Conservation (phyloP, 2,329 filamentous ascomycete genomes). For the Proliferodiscus dingleyae region DNA sequence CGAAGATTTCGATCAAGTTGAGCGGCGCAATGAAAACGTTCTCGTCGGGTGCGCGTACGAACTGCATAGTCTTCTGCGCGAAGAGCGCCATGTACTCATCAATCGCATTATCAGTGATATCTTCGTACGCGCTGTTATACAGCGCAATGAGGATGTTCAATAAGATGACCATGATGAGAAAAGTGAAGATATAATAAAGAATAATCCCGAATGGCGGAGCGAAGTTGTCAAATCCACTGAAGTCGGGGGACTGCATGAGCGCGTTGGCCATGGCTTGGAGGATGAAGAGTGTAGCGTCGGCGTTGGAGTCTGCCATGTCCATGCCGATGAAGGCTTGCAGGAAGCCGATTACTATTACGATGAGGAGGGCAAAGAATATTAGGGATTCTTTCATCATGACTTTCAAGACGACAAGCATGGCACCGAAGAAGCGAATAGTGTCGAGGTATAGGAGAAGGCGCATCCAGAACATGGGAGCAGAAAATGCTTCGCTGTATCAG, state of each 20-base stretch:
- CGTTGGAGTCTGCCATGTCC: conserved; percentile 72
- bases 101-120: conserved; percentile 75
- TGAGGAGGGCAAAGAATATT: conserved; percentile 90
- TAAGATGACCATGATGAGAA: conserved; percentile 90
- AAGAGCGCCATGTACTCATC: conserved; percentile 96
- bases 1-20: conserved; percentile 85
- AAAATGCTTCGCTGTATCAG: conserved; percentile 55
- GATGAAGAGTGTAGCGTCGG: conserved; percentile 66
- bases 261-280: conserved; percentile 81
- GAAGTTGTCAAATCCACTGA: conserved; percentile 82
- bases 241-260: conserved; percentile 88
- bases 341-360: conserved; percentile 80
- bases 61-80: conserved; percentile 91
- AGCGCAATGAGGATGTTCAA: conserved; percentile 96
- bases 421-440: conserved; percentile 90
- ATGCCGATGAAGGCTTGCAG: conserved; percentile 92
- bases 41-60: conserved; percentile 92
- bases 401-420: conserved; percentile 95
- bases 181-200: conserved; percentile 96
- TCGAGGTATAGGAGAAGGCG: conserved; percentile 90
- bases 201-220: conserved; percentile 89
- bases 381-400: conserved; percentile 91
- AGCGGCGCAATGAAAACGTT: conserved; percentile 97
- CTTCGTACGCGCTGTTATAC: conserved; percentile 93
- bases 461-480: conserved; percentile 95